Conservation (phyloP, 306 rosid genomes). For the Rosa lucieae region DNA sequence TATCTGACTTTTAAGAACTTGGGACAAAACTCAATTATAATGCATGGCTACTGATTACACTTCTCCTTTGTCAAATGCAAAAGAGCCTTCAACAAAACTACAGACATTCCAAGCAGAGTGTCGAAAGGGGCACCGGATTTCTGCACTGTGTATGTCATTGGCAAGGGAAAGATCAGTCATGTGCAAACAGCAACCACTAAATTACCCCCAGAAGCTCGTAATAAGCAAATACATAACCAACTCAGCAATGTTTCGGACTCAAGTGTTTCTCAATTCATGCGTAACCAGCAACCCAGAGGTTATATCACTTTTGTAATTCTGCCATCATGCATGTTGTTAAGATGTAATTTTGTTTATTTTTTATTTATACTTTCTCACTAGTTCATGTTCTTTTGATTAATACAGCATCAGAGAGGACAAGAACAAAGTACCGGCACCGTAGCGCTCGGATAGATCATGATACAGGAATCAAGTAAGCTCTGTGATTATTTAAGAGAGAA, state of each 20-base stretch:
- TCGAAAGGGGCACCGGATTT: slow-evolving; percentile 63
- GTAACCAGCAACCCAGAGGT: slow-evolving; percentile 34
- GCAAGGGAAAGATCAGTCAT: slow-evolving; percentile 62
- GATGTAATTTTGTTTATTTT: background rate
- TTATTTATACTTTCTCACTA: slow-evolving; percentile 4
- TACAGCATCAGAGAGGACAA: slow-evolving; percentile 39
- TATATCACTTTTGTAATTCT: slow-evolving; percentile 5
- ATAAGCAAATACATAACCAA: slow-evolving; percentile 18
- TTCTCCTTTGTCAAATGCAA: slow-evolving; percentile 42
- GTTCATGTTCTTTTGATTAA: background rate
- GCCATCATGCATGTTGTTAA: background rate
- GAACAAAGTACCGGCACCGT: background rate
- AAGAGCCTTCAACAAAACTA: slow-evolving; percentile 22
- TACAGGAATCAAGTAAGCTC: slow-evolving; percentile 57
- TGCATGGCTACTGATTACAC: background rate
- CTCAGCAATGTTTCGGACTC: slow-evolving; percentile 10
- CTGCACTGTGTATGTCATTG: slow-evolving; percentile 72
- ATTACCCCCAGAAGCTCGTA: slow-evolving; percentile 23
- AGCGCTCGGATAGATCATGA: slow-evolving; percentile 14
- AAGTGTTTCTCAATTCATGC: slow-evolving; percentile 11
- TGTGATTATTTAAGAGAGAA: background rate
- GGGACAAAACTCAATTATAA: background rate
- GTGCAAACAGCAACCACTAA: slow-evolving; percentile 46
- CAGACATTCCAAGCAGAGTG: slow-evolving; percentile 58
- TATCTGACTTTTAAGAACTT: background rate